Evolutionary conservation across 441 rosid genomes (phyloP), one percentile per base, ranked within the genome.

Genomic region (Jatropha podagrica): DNA sequence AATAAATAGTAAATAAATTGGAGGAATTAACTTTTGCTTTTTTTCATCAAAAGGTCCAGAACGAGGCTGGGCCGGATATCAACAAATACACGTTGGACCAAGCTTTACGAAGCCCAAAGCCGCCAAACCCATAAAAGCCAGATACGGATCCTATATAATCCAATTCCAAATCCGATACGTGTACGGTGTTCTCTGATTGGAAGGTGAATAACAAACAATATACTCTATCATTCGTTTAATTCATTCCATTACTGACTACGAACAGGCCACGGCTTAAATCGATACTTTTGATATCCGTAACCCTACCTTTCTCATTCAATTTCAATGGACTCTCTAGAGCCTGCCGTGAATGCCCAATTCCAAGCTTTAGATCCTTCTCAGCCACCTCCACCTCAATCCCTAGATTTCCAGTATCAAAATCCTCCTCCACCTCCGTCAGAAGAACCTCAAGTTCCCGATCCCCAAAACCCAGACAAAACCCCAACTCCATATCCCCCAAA

Each of bases 381-480:
- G 5, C 71, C 63, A 38, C 77, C 73, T 15, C 71, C 61, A 8
- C 77, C 74, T 13, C 65, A 84, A 76, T 64, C 82, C 78, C 67
- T 76, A 41, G 87, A 80, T 55, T 73, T 74, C 15, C 59, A 65
- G 69, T 60, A 73, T 65, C 83, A 44, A 51, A 81, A 69, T 55
- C 80, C 77, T 18, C 76, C 82, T 17, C 69, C 78, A 0, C 76
- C 80, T 37, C 81, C 77, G 4, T 17, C 46, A 1, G 68, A 65
- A 37, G 58, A 84, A 72, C 17, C 83, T 74, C 67, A 70, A 76
- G 26, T 75, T n/a, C 52, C 77, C 4, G 85, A 77, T 71, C 69
- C 69, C 40, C 72, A 63, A 55, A 77, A 74, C 48, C 81, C 71
- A 15, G 68, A 9, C 41, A 71, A 76, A 58, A 26, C 71, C 72